Conservation (phyloP, 2,329 filamentous ascomycete genomes). For the Fusarium haematococcum region DNA sequence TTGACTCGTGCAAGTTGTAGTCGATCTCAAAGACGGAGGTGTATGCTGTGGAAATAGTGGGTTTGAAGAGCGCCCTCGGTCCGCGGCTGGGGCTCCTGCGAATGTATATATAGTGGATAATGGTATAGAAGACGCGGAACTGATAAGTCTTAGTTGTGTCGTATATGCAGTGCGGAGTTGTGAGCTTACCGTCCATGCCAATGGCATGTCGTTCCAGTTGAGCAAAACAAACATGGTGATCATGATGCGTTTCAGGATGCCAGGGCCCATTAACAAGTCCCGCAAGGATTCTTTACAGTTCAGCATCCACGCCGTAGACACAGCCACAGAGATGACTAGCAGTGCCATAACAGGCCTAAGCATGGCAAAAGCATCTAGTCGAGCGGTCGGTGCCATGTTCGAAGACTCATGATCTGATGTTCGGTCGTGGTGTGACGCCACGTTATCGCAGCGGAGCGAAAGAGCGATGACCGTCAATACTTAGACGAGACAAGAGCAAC, state of each 20-base stretch:
- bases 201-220: background rate
- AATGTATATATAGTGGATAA: background rate
- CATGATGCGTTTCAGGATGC: background rate
- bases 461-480: background rate
- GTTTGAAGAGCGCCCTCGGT: background rate
- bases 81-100: background rate
- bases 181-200: background rate
- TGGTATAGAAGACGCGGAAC: background rate
- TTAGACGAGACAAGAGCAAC: background rate
- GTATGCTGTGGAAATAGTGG: background rate
- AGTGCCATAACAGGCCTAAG: background rate
- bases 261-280: background rate
- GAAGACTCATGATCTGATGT: background rate
- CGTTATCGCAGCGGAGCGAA: background rate
- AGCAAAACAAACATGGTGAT: background rate
- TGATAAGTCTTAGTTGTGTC: background rate
- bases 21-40: background rate
- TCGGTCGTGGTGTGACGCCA: background rate
- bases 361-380: background rate
- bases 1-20: constrained; percentile 19
- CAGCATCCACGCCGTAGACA: background rate
- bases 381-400: background rate
- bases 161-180: background rate
- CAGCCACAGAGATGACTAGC: background rate
- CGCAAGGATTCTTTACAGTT: background rate